phyloP scores from a whole-genome alignment of 2,329 filamentous ascomycete genomes.

The Phaeosphaeria sp. region DNA sequence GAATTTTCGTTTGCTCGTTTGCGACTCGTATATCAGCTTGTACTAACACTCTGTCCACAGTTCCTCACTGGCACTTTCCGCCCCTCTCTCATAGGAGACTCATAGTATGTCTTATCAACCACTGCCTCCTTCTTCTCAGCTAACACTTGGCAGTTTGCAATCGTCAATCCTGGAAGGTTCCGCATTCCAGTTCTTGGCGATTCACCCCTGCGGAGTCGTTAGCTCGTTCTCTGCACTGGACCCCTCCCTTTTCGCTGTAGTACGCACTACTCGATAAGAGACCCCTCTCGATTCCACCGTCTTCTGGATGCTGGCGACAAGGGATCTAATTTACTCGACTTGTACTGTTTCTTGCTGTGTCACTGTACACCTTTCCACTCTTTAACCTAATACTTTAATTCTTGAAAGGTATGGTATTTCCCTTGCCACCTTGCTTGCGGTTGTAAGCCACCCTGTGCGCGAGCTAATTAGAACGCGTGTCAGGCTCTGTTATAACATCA shows the following conservation, averaged over 20 bases:
- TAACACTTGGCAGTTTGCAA: constrained; percentile 42
- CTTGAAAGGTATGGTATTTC: constrained; percentile 52
- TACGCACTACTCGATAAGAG: constrained; percentile 44
- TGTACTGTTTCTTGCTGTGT: constrained; percentile 43
- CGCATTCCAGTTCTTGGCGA: constrained; percentile 55
- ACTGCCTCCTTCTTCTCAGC: constrained; percentile 12
- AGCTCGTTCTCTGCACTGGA: constrained; percentile 59
- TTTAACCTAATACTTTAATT: constrained; percentile 57
- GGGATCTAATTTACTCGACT: constrained; percentile 43
- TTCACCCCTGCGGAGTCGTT: constrained; percentile 58
- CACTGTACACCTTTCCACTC: constrained; percentile 46
- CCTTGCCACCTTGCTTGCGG: constrained; percentile 25
- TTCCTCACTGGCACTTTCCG: constrained; percentile 19
- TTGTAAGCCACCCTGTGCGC: constrained; percentile 12
- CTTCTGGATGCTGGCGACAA: constrained; percentile 54
- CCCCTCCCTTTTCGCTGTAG: constrained; percentile 42
- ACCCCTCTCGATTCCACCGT: constrained; percentile 46
- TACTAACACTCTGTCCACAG: constrained; percentile 10
- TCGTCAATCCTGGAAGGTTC: constrained; percentile 49
- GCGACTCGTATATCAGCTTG: not conserved
- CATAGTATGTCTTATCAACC: constrained; percentile 24
- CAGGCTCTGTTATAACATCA: constrained; percentile 46
- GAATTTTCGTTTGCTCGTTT: not conserved
- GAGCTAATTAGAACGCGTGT: constrained; percentile 25
- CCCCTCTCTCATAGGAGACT: constrained; percentile 25